Conservation (phyloP, 1,139 yeast genomes). For the Geotrichum siamense region DNA sequence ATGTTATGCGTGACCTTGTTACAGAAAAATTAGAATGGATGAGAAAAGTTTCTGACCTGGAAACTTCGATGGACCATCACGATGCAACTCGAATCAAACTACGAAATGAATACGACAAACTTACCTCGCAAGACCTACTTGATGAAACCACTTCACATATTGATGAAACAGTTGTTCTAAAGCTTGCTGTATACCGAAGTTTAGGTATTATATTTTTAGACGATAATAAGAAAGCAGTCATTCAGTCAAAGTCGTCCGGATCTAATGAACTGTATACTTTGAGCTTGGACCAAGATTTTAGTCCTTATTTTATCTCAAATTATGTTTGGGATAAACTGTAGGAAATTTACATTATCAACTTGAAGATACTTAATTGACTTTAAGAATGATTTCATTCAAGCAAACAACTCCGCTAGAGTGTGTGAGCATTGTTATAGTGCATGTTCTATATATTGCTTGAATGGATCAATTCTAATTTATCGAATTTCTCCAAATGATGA, state of each 20-base stretch:
- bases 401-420: too few relatives aligned
- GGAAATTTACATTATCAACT: neutral
- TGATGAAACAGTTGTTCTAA: conserved; percentile 36
- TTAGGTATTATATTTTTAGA: conserved; percentile 35
- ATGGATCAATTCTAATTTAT: too few relatives aligned
- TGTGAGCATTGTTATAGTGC: too few relatives aligned
- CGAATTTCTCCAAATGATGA: too few relatives aligned
- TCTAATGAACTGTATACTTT: conserved; percentile 44
- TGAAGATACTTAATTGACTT: neutral
- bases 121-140: conserved; percentile 32
- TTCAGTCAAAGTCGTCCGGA: conserved; percentile 39
- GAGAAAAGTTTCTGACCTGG: conserved; percentile 50
- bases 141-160: conserved; percentile 29
- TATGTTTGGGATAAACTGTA: conserved; percentile 55
- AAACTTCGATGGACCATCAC: conserved; percentile 44
- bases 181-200: conserved; percentile 35
- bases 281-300: conserved; percentile 50
- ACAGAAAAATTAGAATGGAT: conserved; percentile 49
- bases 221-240: conserved; percentile 39
- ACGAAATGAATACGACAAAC: conserved; percentile 36
- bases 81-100: conserved; percentile 42
- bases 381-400: too few relatives aligned
- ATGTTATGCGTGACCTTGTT: conserved; percentile 37
- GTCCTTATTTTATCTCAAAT: conserved; percentile 58
- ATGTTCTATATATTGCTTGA: too few relatives aligned